Percentiles rank a stretch among this genome's conserved stretches.
phyloP scores from a whole-genome alignment of 495 filamentous ascomycete genomes.

The Cenococcum geophilum region DNA sequence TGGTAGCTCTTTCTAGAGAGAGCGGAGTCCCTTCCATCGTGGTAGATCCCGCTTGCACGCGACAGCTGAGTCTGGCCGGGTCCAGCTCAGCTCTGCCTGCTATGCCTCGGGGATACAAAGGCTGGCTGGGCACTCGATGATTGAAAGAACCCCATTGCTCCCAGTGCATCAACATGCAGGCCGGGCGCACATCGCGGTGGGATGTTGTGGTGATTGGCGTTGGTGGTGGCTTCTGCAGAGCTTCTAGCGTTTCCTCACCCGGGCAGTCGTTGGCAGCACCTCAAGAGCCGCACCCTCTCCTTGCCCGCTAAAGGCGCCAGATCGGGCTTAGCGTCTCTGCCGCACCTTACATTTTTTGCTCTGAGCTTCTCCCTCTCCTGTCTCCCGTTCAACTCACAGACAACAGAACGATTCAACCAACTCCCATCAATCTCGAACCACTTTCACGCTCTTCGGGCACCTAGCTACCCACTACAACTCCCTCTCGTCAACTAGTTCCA shows the following conservation, averaged over 20 bases:
- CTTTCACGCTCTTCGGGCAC: constrained; percentile 36
- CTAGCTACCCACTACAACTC: constrained; percentile 43
- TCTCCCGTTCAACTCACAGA: constrained; percentile 30
- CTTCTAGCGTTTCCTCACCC: not conserved
- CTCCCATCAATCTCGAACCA: constrained; percentile 27
- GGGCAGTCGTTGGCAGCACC: not conserved
- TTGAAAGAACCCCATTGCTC: not conserved
- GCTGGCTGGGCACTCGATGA: no score
- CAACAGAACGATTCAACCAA: constrained; percentile 16
- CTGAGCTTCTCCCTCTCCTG: constrained; percentile 27
- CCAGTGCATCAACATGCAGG: not conserved
- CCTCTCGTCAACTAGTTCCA: constrained; percentile 36
- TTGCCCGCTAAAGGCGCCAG: not conserved
- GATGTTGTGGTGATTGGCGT: constrained; percentile 4
- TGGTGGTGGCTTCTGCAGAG: constrained; percentile 3
- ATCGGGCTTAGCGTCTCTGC: not conserved
- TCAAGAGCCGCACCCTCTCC: not conserved
- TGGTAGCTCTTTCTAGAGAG: no score
- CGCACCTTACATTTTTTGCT: not conserved
- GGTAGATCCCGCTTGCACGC: no score
- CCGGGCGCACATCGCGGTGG: not conserved
- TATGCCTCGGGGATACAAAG: no score
- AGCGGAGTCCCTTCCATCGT: no score
- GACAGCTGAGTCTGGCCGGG: no score
- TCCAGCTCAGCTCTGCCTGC: no score